A percentile compares a stretch with the other conserved stretches of the same genome.
phyloP scores from a whole-genome alignment of 768 basidiomycete genomes.

The Mycena alexandri region DNA sequence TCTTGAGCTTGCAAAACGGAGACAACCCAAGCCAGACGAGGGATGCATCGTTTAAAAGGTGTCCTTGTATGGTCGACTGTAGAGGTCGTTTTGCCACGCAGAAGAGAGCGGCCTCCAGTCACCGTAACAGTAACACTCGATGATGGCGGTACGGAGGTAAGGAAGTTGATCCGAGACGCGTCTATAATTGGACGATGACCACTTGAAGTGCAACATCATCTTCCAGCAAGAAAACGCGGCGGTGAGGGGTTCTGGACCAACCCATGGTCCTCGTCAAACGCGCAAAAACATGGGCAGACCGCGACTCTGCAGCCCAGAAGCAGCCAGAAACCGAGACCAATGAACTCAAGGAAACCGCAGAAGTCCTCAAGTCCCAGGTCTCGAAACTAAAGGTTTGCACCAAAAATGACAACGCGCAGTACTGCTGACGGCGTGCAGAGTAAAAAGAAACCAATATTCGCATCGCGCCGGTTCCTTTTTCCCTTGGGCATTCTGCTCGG shows the following conservation, averaged over 20 bases:
- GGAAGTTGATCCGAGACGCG: constrained; percentile 6
- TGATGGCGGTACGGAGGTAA: too few species aligned
- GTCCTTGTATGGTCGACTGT: too few species aligned
- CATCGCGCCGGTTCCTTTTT: constrained; percentile 72
- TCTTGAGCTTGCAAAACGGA: too few species aligned
- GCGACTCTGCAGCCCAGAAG: constrained; percentile 29
- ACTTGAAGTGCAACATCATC: neutral
- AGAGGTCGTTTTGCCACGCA: too few species aligned
- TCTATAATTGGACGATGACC: neutral
- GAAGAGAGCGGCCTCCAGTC: too few species aligned
- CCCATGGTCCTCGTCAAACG: constrained; percentile 52
- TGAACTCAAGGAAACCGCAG: constrained; percentile 9
- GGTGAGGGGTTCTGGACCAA: too few species aligned
- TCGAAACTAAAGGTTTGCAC: constrained; percentile 43
- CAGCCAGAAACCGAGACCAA: neutral
- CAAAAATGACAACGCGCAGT: constrained; percentile 27
- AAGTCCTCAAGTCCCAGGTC: constrained; percentile 34
- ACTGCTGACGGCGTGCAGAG: constrained; percentile 39
- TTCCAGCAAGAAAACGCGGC: too few species aligned
- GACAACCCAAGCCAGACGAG: too few species aligned
- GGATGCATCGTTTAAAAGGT: too few species aligned
- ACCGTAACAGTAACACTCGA: too few species aligned
- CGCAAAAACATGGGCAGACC: constrained; percentile 46
- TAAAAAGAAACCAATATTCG: constrained; percentile 43
- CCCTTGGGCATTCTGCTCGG: constrained; percentile 79